Percentiles rank a stretch among this genome's conserved stretches.
Conservation (phyloP, 306 rosid genomes). For the Fagus sylvatica region DNA sequence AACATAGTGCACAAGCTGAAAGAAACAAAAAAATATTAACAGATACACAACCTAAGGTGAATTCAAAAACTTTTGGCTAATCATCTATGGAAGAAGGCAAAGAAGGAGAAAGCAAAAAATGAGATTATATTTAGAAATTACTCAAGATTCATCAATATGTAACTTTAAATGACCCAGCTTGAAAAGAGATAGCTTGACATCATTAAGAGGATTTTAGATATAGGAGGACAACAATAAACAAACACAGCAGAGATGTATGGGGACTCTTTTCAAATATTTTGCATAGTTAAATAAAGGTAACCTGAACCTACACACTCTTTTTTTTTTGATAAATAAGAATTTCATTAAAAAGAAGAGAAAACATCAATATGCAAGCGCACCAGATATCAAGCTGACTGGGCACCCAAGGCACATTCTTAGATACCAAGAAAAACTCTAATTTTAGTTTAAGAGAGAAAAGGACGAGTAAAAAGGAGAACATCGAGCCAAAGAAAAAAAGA, state of each 20-base stretch:
- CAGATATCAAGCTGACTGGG: background rate
- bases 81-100: slow-evolving; percentile 9
- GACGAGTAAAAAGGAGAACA: background rate
- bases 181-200: background rate
- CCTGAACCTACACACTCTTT: background rate
- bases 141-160: background rate
- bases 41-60: slow-evolving; percentile 11
- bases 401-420: background rate
- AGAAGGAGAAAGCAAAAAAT: slow-evolving; percentile 1
- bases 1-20: slow-evolving; percentile 98
- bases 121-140: background rate
- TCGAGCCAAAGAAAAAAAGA: background rate
- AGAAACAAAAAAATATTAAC: slow-evolving; percentile 40
- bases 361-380: background rate
- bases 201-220: background rate
- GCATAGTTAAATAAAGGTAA: background rate
- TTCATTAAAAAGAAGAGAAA: too few relatives aligned
- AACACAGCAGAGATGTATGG: background rate
- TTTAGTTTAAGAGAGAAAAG: background rate
- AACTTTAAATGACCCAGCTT: background rate
- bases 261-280: too few relatives aligned
- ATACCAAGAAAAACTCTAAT: background rate
- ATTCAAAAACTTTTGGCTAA: slow-evolving; percentile 3
- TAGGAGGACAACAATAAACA: background rate
- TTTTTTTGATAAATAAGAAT: too few relatives aligned